Base-by-base conservation (phyloP, 352 stramenopile genomes). In the Phytophthora podocarpi region DNA sequence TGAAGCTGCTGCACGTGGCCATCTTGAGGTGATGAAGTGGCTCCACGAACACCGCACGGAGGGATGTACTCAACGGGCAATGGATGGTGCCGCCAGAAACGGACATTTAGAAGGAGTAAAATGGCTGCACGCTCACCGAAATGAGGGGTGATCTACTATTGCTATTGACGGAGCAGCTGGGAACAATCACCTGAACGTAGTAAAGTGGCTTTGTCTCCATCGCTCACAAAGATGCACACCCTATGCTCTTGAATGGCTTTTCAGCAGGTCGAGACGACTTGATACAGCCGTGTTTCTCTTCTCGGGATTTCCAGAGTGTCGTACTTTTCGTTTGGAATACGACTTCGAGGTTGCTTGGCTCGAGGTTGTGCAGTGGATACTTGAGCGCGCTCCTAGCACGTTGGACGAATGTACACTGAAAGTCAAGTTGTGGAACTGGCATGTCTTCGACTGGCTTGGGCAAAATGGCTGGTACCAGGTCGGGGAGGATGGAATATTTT, bases 21-120 rank as follows among this genome's bases (percentile, higher is more conserved):
- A 48, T 31, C 20, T 58, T 1, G n/a, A 39, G 2, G 26, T 48
- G 2, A 36, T 57, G 11, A 32, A 57, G 11, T 57, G 34, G 48
- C 28, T 52, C 1, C 53, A 61, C 9, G 12, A 47, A 30, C 15
- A 45, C 10, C 39, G 40, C 31, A 23, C 3, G 4, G 40, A 46
- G 21, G 40, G 40, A 8, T 54, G 52, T 27, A 61, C 52, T 21
- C 13, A 20, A 18, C 12, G 2, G 11, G 54, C 54, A 21, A 62
- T 61, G 40, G 32, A 60, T 37, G 13, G 23, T 8, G 20, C 52
- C 4, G 34, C 32, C 15, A 28, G 2, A 2, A 55, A 48, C 2
- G 41, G 42, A 13, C 42, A 55, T 37, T 42, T 47, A 16, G 53
- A 62, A 10, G 18, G 54, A 4, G 53, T 62, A 9, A 55, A 39